Conservation (phyloP, 2,329 filamentous ascomycete species). For the Diplodia mutila region DNA sequence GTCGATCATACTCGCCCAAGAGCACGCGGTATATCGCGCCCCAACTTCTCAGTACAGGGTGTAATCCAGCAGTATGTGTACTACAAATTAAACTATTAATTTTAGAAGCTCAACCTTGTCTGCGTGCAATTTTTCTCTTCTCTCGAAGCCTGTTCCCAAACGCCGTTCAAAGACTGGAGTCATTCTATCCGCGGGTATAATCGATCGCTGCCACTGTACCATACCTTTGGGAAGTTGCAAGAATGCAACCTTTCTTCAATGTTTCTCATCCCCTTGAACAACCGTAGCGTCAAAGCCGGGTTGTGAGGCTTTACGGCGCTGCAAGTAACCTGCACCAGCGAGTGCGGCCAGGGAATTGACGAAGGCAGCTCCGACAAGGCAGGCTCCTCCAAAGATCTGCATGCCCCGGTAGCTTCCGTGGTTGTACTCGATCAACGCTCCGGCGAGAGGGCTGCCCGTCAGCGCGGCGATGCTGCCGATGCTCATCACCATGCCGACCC, state of each 20-base stretch:
- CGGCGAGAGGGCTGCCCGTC: constrained; percentile 53
- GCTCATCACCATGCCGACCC: constrained; percentile 54
- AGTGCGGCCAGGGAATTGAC: constrained; percentile 3
- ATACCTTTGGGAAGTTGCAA: not conserved
- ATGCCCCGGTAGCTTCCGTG: constrained; percentile 50
- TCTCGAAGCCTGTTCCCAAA: not conserved
- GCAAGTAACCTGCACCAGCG: not conserved
- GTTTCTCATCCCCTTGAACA: too few species aligned
- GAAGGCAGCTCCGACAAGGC: constrained; percentile 12
- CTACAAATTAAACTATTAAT: not conserved
- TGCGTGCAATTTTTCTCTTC: not conserved
- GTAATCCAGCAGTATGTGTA: not conserved
- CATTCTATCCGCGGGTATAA: not conserved
- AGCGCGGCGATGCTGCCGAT: constrained; percentile 51
- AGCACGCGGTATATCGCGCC: not conserved
- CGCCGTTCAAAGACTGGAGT: not conserved
- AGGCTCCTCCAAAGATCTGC: constrained; percentile 33
- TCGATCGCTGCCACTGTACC: not conserved
- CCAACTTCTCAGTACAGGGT: not conserved
- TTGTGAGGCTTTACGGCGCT: not conserved
- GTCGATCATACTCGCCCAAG: not conserved
- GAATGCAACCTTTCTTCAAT: not conserved
- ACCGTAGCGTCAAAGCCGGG: not conserved
- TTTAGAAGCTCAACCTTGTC: not conserved
- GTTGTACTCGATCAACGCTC: constrained; percentile 48